These are phyloP conservation scores for Lasiodiplodia sp. DNA, from an alignment of 2,329 filamentous ascomycete species.

Conservation along the genomic window DNA sequence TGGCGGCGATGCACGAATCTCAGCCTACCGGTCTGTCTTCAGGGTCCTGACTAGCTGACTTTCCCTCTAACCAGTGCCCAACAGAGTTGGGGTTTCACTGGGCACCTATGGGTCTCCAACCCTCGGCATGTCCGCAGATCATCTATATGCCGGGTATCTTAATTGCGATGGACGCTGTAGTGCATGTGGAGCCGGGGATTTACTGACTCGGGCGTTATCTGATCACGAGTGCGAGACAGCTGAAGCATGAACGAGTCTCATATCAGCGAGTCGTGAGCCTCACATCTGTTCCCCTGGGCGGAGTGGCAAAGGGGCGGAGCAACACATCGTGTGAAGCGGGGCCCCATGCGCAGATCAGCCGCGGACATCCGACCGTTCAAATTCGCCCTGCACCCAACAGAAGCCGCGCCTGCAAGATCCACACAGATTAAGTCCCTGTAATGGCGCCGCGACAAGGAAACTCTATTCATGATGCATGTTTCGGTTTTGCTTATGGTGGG, in stretches of 20 bases:
- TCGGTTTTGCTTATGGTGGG: conserved; percentile 34
- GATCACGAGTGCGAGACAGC: background rate
- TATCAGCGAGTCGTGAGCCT: conserved; percentile 8
- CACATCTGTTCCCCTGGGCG: background rate
- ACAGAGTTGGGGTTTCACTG: background rate
- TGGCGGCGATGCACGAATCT: background rate
- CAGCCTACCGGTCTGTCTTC: background rate
- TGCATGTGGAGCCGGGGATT: background rate
- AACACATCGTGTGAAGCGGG: too few species aligned
- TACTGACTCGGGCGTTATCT: conserved; percentile 7
- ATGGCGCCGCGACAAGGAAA: conserved; percentile 60
- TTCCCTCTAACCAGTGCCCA: background rate
- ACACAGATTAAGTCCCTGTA: conserved; percentile 67
- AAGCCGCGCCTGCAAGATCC: conserved; percentile 73
- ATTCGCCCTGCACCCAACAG: conserved; percentile 61
- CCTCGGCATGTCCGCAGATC: background rate
- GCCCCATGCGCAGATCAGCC: conserved; percentile 24
- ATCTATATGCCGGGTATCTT: conserved; percentile 8
- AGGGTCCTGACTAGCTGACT: background rate
- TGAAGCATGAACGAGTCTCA: conserved; percentile 3
- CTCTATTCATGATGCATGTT: conserved; percentile 41
- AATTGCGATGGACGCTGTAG: background rate
- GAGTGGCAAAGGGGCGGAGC: background rate
- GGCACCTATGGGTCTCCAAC: background rate
- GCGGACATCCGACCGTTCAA: conserved; percentile 53